Conservation (phyloP, 148 eudicot genomes). For the Rhododendron molle region DNA sequence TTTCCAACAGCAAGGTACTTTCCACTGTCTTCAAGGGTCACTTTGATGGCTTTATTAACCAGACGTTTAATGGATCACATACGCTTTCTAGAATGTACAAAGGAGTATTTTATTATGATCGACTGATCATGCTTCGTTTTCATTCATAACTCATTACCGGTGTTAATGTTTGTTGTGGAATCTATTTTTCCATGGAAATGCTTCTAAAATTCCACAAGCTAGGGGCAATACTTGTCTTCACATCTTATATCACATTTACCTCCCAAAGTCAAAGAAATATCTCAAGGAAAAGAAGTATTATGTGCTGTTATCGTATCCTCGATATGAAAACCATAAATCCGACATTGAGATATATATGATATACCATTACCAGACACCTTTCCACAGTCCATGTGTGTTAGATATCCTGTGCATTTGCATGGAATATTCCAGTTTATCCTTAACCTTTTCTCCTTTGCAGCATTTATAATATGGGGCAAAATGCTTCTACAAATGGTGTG, state of each 20-base stretch:
- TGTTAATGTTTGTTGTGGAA: background rate
- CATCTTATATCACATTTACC: background rate
- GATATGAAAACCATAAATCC: background rate
- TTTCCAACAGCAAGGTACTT: constrained; percentile 36
- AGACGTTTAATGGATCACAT: background rate
- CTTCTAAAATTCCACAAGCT: background rate
- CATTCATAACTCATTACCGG: background rate
- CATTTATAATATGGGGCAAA: constrained; percentile 44
- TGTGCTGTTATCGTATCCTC: background rate
- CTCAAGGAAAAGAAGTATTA: background rate
- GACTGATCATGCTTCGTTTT: background rate
- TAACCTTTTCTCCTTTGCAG: constrained; percentile 33
- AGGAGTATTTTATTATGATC: background rate
- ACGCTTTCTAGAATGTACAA: background rate
- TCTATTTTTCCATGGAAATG: background rate
- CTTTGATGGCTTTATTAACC: background rate
- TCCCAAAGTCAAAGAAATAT: background rate
- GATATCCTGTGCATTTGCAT: background rate
- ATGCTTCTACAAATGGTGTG: constrained; percentile 47
- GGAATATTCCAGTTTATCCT: background rate
- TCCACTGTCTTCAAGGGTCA: background rate
- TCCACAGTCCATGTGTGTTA: background rate
- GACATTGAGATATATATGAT: background rate
- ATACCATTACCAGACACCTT: background rate
- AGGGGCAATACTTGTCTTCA: background rate